Base-by-base conservation (phyloP, 179 eudicot genomes). In the Pouteria campechiana region DNA sequence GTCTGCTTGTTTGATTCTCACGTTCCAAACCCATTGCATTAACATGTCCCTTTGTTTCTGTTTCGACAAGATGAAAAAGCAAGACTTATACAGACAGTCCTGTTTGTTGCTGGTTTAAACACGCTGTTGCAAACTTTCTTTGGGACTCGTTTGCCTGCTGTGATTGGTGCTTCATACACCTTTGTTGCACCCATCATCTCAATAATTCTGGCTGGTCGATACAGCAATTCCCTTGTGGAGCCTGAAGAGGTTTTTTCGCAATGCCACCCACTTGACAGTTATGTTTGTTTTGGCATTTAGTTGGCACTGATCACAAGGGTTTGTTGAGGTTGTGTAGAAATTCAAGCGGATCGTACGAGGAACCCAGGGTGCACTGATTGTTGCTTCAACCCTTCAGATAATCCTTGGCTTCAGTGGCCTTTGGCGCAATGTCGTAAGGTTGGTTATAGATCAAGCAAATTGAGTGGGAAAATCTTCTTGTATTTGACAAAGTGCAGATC, bases 341-440 rank as follows among this genome's bases (percentile, higher is more conserved):
- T 89, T 89, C 61, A 74, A 66, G 73, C 62, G 48, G 50, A 76
- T 66, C 35, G 81, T 89, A 86, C 83, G 84, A 24, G 97, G 76
- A 30, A 79, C 74, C 45, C 97, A 89, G 61, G 97, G 97, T 57
- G 97, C 97, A 9, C 68, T 85, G 31, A 85, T 89, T 54, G 83
- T 89, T 57, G 95, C 97, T 65, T 89, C 97, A 16, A 62, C 77
- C 16, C 76, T 85, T 67, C 97, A 89, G 41, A 89, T 89, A 20
- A 86, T 81, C 37, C 81, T 89, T 3, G 97, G 97, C 52, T 85
- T 89, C 64, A 89, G 97, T 68, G 97, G 97, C 41, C 93, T 89
- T 44, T 89, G 97, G 97, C 93, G 95, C 45, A 89, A 85, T 61
- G 95, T 86, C 41, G 68, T 81, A 15, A 78, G 95, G 97, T 86